A percentile compares a stretch with the other conserved stretches of the same genome.
Conservation (phyloP, 2,329 filamentous ascomycete genomes). For the Calonectria henricotiae region DNA sequence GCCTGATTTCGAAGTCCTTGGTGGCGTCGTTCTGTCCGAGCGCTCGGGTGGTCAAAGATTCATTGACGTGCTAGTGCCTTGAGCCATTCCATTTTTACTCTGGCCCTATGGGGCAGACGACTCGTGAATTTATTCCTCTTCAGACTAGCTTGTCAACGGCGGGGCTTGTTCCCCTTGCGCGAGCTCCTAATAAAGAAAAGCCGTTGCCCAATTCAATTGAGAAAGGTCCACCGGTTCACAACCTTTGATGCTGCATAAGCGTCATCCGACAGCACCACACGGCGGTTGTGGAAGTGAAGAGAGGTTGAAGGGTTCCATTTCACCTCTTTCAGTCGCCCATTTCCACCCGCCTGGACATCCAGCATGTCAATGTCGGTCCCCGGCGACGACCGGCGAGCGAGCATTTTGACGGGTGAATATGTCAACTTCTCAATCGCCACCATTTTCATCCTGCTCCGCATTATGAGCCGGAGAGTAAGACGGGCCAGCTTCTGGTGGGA, state of each 20-base stretch:
- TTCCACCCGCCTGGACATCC: background rate
- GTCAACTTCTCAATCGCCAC: conserved; percentile 47
- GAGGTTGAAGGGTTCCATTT: background rate
- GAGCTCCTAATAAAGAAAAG: conserved; percentile 16
- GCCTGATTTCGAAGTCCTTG: background rate
- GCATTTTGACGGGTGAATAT: conserved; percentile 44
- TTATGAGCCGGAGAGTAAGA: conserved; percentile 43
- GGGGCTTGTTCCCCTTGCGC: background rate
- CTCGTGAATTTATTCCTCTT: background rate
- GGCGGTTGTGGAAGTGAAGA: background rate
- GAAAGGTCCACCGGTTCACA: conserved; percentile 13
- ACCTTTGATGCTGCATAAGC: background rate
- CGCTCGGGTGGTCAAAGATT: conserved; percentile 9
- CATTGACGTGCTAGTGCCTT: conserved; percentile 12
- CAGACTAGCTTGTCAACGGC: background rate
- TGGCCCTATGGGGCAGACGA: conserved; percentile 14
- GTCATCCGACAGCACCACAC: background rate
- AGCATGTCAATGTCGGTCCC: background rate
- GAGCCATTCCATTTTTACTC: background rate
- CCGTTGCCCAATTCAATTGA: background rate
- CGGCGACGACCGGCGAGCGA: conserved; percentile 23
- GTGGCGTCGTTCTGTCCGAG: conserved; percentile 25
- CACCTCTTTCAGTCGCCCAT: background rate
- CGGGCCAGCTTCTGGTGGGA: conserved; percentile 47
- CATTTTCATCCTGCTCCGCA: conserved; percentile 39